These are phyloP conservation scores for Pestalotiopsis sp. DNA, from an alignment of 2,329 filamentous ascomycete species.

Conservation along the genomic window DNA sequence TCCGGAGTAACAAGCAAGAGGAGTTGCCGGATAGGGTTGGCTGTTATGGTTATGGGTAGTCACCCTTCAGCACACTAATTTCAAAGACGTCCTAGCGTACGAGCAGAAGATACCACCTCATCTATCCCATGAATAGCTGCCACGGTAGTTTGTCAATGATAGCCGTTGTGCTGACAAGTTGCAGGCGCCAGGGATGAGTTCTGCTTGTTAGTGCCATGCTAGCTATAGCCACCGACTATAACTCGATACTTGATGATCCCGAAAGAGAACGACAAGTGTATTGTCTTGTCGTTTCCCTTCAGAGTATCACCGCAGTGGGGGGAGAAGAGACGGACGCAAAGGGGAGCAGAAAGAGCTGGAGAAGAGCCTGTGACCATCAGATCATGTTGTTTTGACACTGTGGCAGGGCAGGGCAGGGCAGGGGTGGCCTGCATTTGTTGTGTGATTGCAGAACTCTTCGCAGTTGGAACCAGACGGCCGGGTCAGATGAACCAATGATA, in stretches of 20 bases:
- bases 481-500: conserved; percentile 6
- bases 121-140: not conserved
- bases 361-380: not conserved
- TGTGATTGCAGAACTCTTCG: conserved; percentile 7
- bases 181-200: not conserved
- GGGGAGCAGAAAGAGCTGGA: not conserved
- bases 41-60: not conserved
- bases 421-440: conserved; percentile 1
- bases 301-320: not conserved
- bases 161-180: not conserved
- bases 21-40: not conserved
- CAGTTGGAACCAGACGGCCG: not conserved
- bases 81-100: not conserved
- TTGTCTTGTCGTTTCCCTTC: not conserved
- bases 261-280: not conserved
- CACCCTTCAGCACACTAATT: not conserved
- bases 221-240: not conserved
- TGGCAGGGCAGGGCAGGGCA: not conserved
- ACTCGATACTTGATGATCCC: not conserved
- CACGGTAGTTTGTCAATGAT: not conserved
- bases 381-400: not conserved
- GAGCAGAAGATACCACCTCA: not conserved
- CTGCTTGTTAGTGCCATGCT: not conserved
- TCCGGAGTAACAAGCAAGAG: not conserved
- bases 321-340: not conserved